Evolutionary conservation across 768 basidiomycete genomes (phyloP).

Genomic region (Calocybe indica): DNA sequence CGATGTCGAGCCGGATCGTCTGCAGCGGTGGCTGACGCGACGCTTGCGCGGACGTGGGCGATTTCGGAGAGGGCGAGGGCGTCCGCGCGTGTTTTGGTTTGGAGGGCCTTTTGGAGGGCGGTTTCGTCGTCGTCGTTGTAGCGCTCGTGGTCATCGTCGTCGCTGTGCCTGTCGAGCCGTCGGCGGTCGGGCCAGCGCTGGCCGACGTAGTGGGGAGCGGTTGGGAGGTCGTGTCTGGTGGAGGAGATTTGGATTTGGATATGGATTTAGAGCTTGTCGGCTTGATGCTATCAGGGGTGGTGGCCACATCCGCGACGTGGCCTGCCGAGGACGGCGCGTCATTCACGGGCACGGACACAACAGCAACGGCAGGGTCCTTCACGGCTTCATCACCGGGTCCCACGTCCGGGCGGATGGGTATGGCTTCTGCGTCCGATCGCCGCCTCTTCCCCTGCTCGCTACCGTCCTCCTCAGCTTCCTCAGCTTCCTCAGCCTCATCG

Average conservation of each 20-base stretch:
- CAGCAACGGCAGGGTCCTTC: too few species aligned
- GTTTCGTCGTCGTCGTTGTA: constrained; percentile 15
- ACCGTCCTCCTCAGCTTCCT: constrained; percentile 20
- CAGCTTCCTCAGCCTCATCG: constrained; percentile 27
- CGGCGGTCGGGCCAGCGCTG: not conserved
- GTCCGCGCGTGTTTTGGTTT: constrained; percentile 6
- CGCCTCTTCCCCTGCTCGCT: constrained; percentile 12
- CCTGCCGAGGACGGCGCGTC: too few species aligned
- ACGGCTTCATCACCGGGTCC: too few species aligned
- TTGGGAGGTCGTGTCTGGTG: not conserved
- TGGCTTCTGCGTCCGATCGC: too few species aligned
- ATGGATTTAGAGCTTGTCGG: not conserved
- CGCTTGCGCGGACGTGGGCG: constrained; percentile 40
- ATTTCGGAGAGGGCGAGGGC: constrained; percentile 14
- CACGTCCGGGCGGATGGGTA: too few species aligned
- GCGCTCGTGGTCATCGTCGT: constrained; percentile 7
- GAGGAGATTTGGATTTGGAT: not conserved
- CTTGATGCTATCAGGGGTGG: too few species aligned
- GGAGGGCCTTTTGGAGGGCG: constrained; percentile 12
- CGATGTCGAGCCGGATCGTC: constrained; percentile 66
- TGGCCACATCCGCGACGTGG: too few species aligned
- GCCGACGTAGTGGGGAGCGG: not conserved
- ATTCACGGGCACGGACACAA: too few species aligned
- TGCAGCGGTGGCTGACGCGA: constrained; percentile 53
- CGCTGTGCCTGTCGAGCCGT: not conserved